Conservation (phyloP, 2,329 filamentous ascomycete species). For the Fusarium nurragi region DNA sequence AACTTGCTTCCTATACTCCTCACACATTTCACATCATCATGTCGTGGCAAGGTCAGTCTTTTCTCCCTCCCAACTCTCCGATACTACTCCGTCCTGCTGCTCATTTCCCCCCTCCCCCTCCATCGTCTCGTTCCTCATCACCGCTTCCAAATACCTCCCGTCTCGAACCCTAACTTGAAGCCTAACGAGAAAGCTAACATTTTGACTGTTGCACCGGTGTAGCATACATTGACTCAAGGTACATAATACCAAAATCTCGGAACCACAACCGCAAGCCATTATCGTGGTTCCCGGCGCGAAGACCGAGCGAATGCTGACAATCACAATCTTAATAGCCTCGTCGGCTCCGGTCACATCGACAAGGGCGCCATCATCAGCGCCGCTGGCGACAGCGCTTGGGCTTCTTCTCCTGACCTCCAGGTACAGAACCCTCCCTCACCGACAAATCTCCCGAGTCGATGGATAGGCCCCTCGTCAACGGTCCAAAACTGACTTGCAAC, state of each 20-base stretch:
- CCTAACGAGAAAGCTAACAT: slow-evolving; percentile 26
- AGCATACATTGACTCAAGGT: slow-evolving; percentile 65
- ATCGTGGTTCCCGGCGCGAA: slow-evolving; percentile 5
- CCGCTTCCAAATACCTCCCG: slow-evolving; percentile 44
- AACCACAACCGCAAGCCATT: background rate
- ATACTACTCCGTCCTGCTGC: slow-evolving; percentile 5
- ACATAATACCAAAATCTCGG: slow-evolving; percentile 36
- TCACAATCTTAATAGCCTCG: slow-evolving; percentile 67
- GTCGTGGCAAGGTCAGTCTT: slow-evolving; percentile 76
- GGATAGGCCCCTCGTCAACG: background rate
- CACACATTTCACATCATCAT: slow-evolving; percentile 56
- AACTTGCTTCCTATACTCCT: slow-evolving; percentile 13
- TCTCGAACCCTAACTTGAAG: slow-evolving; percentile 18
- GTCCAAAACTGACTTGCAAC: slow-evolving; percentile 19
- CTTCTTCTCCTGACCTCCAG: slow-evolving; percentile 73
- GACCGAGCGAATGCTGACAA: slow-evolving; percentile 39
- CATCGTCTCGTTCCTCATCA: slow-evolving; percentile 30
- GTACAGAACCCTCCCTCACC: slow-evolving; percentile 59
- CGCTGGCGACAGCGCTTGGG: slow-evolving; percentile 85
- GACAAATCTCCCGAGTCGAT: slow-evolving; percentile 4
- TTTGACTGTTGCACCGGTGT: slow-evolving; percentile 19
- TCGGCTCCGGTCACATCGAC: slow-evolving; percentile 81
- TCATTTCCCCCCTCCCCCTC: slow-evolving; percentile 27
- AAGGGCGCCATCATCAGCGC: slow-evolving; percentile 85
- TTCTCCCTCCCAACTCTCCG: slow-evolving; percentile 9